Conservation (phyloP, 73 alveolate species). For the Paramecium primaurelia region DNA sequence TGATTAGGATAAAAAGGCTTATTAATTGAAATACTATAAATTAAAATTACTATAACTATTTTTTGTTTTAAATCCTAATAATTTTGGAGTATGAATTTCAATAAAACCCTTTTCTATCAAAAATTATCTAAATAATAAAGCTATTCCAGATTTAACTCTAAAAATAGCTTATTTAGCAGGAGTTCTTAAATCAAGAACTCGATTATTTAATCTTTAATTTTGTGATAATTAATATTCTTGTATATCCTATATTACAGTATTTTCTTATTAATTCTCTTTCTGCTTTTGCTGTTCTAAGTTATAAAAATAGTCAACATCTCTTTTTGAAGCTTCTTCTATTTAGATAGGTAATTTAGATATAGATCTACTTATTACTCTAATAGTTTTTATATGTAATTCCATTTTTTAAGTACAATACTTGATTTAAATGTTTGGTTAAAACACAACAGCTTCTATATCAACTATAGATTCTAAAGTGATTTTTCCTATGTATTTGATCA, state of each 20-base stretch:
- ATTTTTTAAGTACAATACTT: slow-evolving; percentile 84
- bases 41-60: slow-evolving; percentile 98
- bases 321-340: slow-evolving; percentile 93
- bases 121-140: slow-evolving; percentile 93
- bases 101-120: slow-evolving; percentile 81
- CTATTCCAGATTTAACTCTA: slow-evolving; percentile 91
- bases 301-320: slow-evolving; percentile 81
- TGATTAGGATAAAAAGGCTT: slow-evolving; percentile 98
- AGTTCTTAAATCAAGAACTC: slow-evolving; percentile 94
- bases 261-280: not conserved
- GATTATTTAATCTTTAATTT: slow-evolving; percentile 90
- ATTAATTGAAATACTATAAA: slow-evolving; percentile 89
- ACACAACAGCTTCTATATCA: slow-evolving; percentile 81
- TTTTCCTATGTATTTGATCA: slow-evolving; percentile 82
- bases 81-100: slow-evolving; percentile 99
- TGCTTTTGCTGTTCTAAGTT: not conserved
- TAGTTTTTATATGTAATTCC: slow-evolving; percentile 79
- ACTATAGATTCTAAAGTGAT: slow-evolving; percentile 88
- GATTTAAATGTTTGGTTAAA: slow-evolving; percentile 77
- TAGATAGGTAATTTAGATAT: slow-evolving; percentile 91
- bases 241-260: not conserved
- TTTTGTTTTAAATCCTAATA: slow-evolving; percentile 99
- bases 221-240: not conserved
- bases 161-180: slow-evolving; percentile 96
- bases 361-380: slow-evolving; percentile 81